Conservation (phyloP, 2,329 filamentous ascomycete genomes). For the Penicillium polonicum region DNA sequence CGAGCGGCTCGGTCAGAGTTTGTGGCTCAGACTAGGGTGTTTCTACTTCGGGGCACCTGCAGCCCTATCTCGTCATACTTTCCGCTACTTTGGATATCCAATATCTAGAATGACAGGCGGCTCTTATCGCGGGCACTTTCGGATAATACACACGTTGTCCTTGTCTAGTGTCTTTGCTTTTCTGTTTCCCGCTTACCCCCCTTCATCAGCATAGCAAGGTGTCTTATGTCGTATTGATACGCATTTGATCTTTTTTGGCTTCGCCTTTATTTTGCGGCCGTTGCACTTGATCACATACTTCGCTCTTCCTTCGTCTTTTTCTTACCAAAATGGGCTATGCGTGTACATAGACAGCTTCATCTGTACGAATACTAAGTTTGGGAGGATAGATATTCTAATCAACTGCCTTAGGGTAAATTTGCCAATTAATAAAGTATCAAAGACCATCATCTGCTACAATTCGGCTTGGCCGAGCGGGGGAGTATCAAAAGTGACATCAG, state of each 20-base stretch:
- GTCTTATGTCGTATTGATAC: constrained; percentile 1
- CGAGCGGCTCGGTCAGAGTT: constrained; percentile 12
- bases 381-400: neutral
- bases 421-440: neutral
- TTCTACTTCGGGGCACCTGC: constrained; percentile 20
- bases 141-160: neutral
- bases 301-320: neutral
- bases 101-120: constrained; percentile 20
- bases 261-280: neutral
- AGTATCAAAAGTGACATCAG: neutral
- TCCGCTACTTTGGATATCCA: constrained; percentile 4
- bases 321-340: neutral
- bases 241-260: neutral
- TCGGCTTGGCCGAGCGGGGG: constrained; percentile 4
- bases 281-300: neutral
- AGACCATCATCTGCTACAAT: neutral
- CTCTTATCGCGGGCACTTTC: constrained; percentile 11
- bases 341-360: neutral
- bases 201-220: constrained; percentile 11
- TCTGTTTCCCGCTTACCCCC: neutral
- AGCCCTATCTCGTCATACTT: constrained; percentile 17
- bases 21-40: constrained; percentile 12
- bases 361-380: neutral
- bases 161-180: neutral
- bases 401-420: neutral